These are phyloP conservation scores for Colletotrichum camelliae DNA, from an alignment of 2,329 filamentous ascomycete genomes.

Conservation along the genomic window DNA sequence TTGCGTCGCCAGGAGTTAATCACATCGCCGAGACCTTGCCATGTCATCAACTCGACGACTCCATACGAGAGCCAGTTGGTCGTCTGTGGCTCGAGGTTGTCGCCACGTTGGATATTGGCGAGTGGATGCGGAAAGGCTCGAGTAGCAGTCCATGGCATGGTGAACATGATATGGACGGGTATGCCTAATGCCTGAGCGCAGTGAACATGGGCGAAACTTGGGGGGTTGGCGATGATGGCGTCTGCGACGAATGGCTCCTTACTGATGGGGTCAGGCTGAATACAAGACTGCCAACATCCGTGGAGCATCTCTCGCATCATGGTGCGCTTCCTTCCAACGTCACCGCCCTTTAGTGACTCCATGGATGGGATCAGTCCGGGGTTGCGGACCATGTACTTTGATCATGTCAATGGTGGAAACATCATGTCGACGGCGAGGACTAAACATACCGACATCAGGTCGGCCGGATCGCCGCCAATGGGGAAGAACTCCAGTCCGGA, in stretches of 20 bases:
- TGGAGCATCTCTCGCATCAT: conserved; percentile 34
- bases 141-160: conserved; percentile 79
- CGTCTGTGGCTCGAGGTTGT: conserved; percentile 51
- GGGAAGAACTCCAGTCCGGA: conserved; percentile 56
- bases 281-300: conserved; percentile 34
- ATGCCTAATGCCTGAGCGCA: conserved; percentile 49
- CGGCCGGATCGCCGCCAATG: conserved; percentile 57
- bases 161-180: conserved; percentile 53
- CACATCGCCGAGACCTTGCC: conserved; percentile 61
- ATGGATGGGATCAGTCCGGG: conserved; percentile 33
- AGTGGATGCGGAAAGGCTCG: conserved; percentile 76
- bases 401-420: conserved; percentile 32
- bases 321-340: conserved; percentile 29
- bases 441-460: conserved; percentile 38
- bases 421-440: neutral
- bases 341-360: conserved; percentile 29
- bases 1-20: conserved; percentile 70
- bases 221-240: conserved; percentile 56
- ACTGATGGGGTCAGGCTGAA: conserved; percentile 26
- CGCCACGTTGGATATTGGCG: conserved; percentile 67
- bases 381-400: conserved; percentile 33
- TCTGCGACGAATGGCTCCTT: conserved; percentile 50
- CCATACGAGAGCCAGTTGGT: conserved; percentile 76
- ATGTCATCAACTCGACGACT: conserved; percentile 77
- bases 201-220: conserved; percentile 52